Conservation (phyloP, 2,329 filamentous ascomycete species). For the Podosphaera fusca region DNA sequence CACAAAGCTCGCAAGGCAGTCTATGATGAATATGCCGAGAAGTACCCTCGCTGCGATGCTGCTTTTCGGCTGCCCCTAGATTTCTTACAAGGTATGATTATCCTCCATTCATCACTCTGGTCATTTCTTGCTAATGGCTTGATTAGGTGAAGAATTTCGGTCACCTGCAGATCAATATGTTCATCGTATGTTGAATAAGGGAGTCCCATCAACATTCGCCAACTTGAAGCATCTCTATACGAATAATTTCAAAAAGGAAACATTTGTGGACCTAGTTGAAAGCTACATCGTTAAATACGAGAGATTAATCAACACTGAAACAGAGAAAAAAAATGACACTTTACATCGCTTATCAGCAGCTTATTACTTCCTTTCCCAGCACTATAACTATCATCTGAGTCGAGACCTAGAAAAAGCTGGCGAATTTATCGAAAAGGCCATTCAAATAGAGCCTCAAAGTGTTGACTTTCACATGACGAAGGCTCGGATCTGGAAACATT, state of each 20-base stretch:
- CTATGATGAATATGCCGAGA: slow-evolving; percentile 63
- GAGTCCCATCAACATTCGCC: slow-evolving; percentile 85
- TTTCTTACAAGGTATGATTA: slow-evolving; percentile 46
- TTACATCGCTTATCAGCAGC: slow-evolving; percentile 51
- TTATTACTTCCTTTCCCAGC: slow-evolving; percentile 83
- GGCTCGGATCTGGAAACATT: slow-evolving; percentile 83
- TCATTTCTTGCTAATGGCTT: slow-evolving; percentile 6
- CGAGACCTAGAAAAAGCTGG: slow-evolving; percentile 64
- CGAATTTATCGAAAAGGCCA: slow-evolving; percentile 62
- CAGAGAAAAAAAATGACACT: slow-evolving; percentile 22
- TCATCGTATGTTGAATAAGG: slow-evolving; percentile 66
- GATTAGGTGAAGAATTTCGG: slow-evolving; percentile 51
- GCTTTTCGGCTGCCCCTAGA: slow-evolving; percentile 71
- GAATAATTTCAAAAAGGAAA: slow-evolving; percentile 53
- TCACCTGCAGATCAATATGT: slow-evolving; percentile 59
- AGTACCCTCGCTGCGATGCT: slow-evolving; percentile 65
- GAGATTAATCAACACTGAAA: slow-evolving; percentile 21
- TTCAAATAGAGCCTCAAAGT: slow-evolving; percentile 54
- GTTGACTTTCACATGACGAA: slow-evolving; percentile 92
- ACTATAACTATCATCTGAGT: slow-evolving; percentile 83
- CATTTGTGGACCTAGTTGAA: slow-evolving; percentile 51
- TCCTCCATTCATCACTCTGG: background rate
- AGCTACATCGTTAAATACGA: slow-evolving; percentile 45
- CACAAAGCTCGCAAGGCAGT: slow-evolving; percentile 42
- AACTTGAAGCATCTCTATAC: slow-evolving; percentile 87